Evolutionary conservation across 352 stramenopile species (phyloP).

Genomic region (Elongisporangium undulatum): DNA sequence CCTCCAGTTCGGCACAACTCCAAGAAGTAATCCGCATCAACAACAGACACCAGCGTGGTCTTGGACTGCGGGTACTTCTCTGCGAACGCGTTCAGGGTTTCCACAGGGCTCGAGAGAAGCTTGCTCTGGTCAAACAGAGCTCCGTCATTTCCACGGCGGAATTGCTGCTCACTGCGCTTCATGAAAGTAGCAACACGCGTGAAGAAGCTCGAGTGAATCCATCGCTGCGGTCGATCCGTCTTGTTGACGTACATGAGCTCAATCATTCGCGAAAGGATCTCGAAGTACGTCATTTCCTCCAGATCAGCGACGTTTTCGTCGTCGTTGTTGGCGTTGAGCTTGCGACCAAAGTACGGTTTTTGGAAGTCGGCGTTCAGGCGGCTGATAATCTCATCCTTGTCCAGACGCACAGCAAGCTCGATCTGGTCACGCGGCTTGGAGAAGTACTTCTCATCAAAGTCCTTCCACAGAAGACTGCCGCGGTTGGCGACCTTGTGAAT

Average conservation of each 20-base stretch:
- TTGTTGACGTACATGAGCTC: slow-evolving; percentile 73
- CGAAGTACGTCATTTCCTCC: slow-evolving; percentile 83
- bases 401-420: slow-evolving; percentile 50
- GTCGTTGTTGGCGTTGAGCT: slow-evolving; percentile 30
- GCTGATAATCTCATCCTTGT: slow-evolving; percentile 78
- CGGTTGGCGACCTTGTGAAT: slow-evolving; percentile 86
- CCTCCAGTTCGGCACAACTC: slow-evolving; percentile 74
- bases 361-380: slow-evolving; percentile 85
- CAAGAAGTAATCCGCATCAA: slow-evolving; percentile 82
- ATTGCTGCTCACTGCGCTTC: slow-evolving; percentile 59
- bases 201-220: slow-evolving; percentile 68
- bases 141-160: slow-evolving; percentile 29
- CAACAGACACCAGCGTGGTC: slow-evolving; percentile 60
- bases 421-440: slow-evolving; percentile 67
- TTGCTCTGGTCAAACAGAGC: slow-evolving; percentile 37
- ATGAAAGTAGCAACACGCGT: slow-evolving; percentile 77
- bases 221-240: slow-evolving; percentile 48
- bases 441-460: slow-evolving; percentile 88
- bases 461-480: slow-evolving; percentile 68
- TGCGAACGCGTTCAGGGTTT: slow-evolving; percentile 40
- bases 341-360: slow-evolving; percentile 86
- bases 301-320: slow-evolving; percentile 43
- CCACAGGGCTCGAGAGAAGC: slow-evolving; percentile 35
- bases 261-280: slow-evolving; percentile 74
- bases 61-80: slow-evolving; percentile 42